Base-by-base conservation (phyloP, 129 eudicot genomes). In the Silybum marianum region DNA sequence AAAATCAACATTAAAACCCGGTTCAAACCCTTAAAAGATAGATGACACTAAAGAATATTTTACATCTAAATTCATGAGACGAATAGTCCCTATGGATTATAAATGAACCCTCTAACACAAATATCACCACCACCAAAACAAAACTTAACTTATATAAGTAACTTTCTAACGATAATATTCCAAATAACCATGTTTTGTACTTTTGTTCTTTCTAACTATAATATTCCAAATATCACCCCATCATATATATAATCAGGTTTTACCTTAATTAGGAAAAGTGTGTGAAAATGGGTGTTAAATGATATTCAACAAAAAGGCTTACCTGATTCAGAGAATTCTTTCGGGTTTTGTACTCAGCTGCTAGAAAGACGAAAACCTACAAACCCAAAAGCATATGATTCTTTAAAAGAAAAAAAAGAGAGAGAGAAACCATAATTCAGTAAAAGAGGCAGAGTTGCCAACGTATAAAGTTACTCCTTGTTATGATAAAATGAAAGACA, bases 311-410 rank as follows among this genome's bases (percentile, higher is more conserved):
- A 22, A 14, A 34, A 23, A 12, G 10, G 3, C 62, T 54, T 82
- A 86, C 99, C 97, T 95, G 99, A 88, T 95, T 95, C 66, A 92
- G 75, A 9, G 91, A 77, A 81, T 92, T 95, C 83, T 90, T 84
- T 54, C 94, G 90, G 73, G 97, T 95, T 87, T 89, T 93, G 91
- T 95, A 95, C 85, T 95, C 99, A 10, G 99, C 99, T 51, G 99
- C 97, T 71, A 95, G 86, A 88, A 95, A 95, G 22, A 88, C 97
- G 62, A 95, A 95, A 69, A 94, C 97, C 98, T 94, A 89, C 79
- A 89, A 75, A 66, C 71, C 14, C 19, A 23, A 75, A 48, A 7
- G 4, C 71, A 76, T 69, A 68, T 38, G 42, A 66, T 9, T 51
- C 48, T 30, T 69, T 38, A 71, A 34, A 2, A 28, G 2, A 54